Base-by-base conservation (phyloP, 2,329 filamentous ascomycete genomes). In the Atkinsonella hypoxylon region DNA sequence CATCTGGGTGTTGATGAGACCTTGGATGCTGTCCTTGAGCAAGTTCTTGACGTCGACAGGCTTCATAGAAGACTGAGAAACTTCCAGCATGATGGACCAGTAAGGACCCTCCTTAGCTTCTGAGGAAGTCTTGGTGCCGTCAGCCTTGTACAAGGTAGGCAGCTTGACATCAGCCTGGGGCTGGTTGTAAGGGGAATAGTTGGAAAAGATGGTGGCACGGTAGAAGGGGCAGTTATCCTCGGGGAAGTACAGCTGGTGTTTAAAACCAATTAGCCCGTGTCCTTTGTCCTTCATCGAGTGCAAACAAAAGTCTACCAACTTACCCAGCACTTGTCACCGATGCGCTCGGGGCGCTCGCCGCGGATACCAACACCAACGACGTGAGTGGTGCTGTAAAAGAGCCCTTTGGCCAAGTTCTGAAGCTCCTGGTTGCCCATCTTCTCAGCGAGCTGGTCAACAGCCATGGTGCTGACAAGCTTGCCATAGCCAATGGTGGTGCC, bases 31-130 rank as follows among this genome's bases (percentile, higher is more conserved):
- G 64, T 98, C 90, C 69, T 79, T 81, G 62, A 98, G 77, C 56
- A 98, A 72, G 68, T 85, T 95, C 61, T 82, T 81, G 61, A 86
- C 75, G 70, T 97, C 83, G 32, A 97, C 90, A 39, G 89, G 88
- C 81, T 98, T 98, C 84, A 95, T 82, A 64, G 80, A 81, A 32
- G 91, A 97, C 73, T 98, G 88, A 32, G 93, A 97, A 54, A 98
- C 86, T 73, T 98, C 93, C 61, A 98, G 75, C 93, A 98, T 98
- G 77, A 98, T 94, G 57, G 91, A 97, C 93, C 93, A 98, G 82
- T 98, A 98, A 41, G 93, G 93, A 34, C 93, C 93, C 63, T 86
- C 81, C 76, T 93, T 79, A 54, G 88, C 72, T 63, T 87, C 82
- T 47, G 75, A 76, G 60, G 81, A 87, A 55, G 76, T 80, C 74